Evolutionary conservation across 1,139 yeast species (phyloP).

Genomic region (Blastobotrys capitulatus): DNA sequence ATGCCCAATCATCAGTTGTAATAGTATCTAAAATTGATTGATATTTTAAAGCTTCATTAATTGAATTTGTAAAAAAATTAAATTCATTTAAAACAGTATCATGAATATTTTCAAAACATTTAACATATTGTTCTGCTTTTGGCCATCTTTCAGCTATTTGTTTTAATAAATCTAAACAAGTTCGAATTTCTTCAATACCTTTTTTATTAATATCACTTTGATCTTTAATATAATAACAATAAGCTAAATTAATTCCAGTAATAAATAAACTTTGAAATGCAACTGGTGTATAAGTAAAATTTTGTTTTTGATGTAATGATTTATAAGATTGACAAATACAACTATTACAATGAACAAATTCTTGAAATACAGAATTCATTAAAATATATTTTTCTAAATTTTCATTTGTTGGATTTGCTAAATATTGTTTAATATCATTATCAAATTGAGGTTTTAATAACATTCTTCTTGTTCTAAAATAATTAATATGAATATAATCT

Average conservation of each 20-base stretch:
- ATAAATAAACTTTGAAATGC: slow-evolving; percentile 13
- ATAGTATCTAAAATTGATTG: not conserved
- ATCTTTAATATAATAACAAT: slow-evolving; percentile 14
- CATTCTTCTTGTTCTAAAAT: slow-evolving; percentile 13
- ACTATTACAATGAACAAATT: slow-evolving; percentile 11
- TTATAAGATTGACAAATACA: slow-evolving; percentile 16
- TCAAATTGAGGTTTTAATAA: slow-evolving; percentile 14
- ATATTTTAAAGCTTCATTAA: not conserved
- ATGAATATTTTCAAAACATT: slow-evolving; percentile 13
- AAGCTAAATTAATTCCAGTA: slow-evolving; percentile 14
- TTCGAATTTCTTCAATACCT: slow-evolving; percentile 10
- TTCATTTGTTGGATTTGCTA: too few species aligned
- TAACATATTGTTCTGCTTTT: slow-evolving; percentile 11
- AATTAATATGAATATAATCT: slow-evolving; percentile 13
- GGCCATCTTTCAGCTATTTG: slow-evolving; percentile 16
- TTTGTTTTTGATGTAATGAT: slow-evolving; percentile 9
- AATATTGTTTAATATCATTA: too few species aligned
- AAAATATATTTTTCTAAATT: too few species aligned
- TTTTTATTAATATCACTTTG: slow-evolving; percentile 1
- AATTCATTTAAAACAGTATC: too few species aligned
- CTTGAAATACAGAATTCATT: slow-evolving; percentile 3
- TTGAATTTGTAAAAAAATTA: too few species aligned
- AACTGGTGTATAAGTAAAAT: slow-evolving; percentile 12
- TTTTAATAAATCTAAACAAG: slow-evolving; percentile 3
- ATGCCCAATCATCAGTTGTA: not conserved